Base-by-base conservation (phyloP, 2,329 filamentous ascomycete genomes). In the Alternaria triticina region DNA sequence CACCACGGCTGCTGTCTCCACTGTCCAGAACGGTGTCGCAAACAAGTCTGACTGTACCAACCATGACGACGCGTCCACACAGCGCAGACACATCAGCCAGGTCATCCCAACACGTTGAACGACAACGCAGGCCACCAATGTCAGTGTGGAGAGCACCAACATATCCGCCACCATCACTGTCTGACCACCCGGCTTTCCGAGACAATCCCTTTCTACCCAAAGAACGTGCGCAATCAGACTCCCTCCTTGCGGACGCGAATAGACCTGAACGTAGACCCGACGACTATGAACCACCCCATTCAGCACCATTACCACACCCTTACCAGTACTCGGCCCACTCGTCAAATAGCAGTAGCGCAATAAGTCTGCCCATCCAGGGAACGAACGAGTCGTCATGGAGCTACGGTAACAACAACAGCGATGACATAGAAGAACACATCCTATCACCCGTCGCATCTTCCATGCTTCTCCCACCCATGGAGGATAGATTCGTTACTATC, bases 341-440 rank as follows among this genome's bases (percentile, higher is more conserved):
- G 27, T 44, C 58, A 33, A 65, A 56, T 28, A 71, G 67, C 59
- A 71, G 67, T 62, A 62, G 49, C 20, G 49, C 69, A 3, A 62
- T 71, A 3, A 70, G 64, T 15, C 68, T 77, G 4, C 75, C 76
- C 1, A 62, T 54, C 15, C 52, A 54, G 27, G 73, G 72, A 11
- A 57, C 64, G 4, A 66, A 62, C 43, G 57, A 70, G 44, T 22
- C 54, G 22, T 30, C 71, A 57, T 54, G 72, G 73, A 46, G 66
- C 54, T 65, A 68, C 57, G 15, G 68, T 67, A 58, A 65, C 54
- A 17, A 66, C 47, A 7, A 69, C 62, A 56, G 54, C 46, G 20
- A 65, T 54, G 22, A 10, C 36, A 40, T 23, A 5, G 30, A 22
- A 11, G 33, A 5, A 20, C 52, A 20, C 33, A 20, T 23, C 7